Evolutionary conservation across 805 yeast genomes (phyloP), one percentile per base, ranked within the genome.

Genomic region (Lachancea nothofagi): DNA sequence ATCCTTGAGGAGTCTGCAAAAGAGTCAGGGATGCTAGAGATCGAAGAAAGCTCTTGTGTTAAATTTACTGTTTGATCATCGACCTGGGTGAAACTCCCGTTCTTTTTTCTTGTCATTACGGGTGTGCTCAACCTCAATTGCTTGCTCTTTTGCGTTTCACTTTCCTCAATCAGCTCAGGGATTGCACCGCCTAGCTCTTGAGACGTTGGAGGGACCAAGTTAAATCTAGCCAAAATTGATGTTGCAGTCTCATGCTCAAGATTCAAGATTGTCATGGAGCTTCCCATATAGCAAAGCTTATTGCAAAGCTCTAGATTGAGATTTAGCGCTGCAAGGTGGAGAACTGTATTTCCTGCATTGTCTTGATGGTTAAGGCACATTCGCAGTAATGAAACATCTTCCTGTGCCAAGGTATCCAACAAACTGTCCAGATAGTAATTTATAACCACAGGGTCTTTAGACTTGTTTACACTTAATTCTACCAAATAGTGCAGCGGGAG

Each of bases 291-390:
- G 32, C 54, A 49, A 6, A 62, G 40, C 36, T 53, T 59, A 33
- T 57, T 55, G 42, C 59, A 62, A 7, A 62, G 42, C 17, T 54
- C 57, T 33, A 61, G 43, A 38, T 61, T 62, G 21, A 55, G 39
- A 33, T 62, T 62, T 19, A 58, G 41, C 5, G 67, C 75, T 0
- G 95, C 88, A 32, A 90, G 66, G 52, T 87, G 95, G 35, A 88
- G 64, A 5, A 94, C 86, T 0, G 96, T 86, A 50, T 88, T 86
- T 4, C 97, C 97, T 44, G 78, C 71, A 17, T 69, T 71, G 60
- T 93, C 97, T 54, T 77, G 85, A 50, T 80, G 88, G 54, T 86
- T 83, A 21, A 83, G 55, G 29, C 83, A 66, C 47, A 79, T 74
- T 36, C 74, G 72, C 30, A 80, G 69, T 36, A 78, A 51, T 15